Evolutionary conservation across 78 protist genomes (phyloP), one percentile per base, ranked within the genome.

Genomic region (Dictyostelium capitatum): DNA sequence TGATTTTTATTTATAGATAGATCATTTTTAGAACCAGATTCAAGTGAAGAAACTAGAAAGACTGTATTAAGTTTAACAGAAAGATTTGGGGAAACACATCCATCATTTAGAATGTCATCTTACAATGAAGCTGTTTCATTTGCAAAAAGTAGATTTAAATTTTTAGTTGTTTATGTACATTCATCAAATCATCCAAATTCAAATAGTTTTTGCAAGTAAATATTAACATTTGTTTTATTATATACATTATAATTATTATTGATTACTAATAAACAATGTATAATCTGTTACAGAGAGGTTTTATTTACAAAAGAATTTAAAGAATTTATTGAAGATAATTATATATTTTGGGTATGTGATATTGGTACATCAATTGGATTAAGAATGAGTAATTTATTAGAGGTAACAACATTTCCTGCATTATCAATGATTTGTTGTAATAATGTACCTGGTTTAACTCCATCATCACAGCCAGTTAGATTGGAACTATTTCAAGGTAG

Each of bases 271-370:
- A 57, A 57, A n/a, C n/a, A n/a, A n/a, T n/a, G n/a, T n/a, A n/a
- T n/a, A n/a, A n/a, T n/a, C n/a, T 8, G 19, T n/a, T 50, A 25
- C 25, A 75, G 83, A 15, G 83, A 85, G 15, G 72, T 77, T 4
- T 51, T 85, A 46, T 85, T 85, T 59, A 77, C 92, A 74, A 80
- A 23, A 50, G 69, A 79, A 64, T 77, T 85, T 62, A 73, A 79
- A 57, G 81, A 80, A n/a, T 85, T 48, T 77, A 77, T 85, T 25
- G 83, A 85, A 59, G 57, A 37, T 12, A 59, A 57, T 50, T 85
- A 56, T 77, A 46, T 85, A 62, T 59, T 85, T 75, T 85, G 92
- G 91, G 92, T 46, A 62, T 85, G 92, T 85, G 83, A 85, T 85
- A 28, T 85, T 28, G 7, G 20, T 19, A 47, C 56, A 28, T 41